Evolutionary conservation across 2,329 filamentous ascomycete genomes (phyloP), one percentile per base, ranked within the genome.

Genomic region (Fusarium foetens): DNA sequence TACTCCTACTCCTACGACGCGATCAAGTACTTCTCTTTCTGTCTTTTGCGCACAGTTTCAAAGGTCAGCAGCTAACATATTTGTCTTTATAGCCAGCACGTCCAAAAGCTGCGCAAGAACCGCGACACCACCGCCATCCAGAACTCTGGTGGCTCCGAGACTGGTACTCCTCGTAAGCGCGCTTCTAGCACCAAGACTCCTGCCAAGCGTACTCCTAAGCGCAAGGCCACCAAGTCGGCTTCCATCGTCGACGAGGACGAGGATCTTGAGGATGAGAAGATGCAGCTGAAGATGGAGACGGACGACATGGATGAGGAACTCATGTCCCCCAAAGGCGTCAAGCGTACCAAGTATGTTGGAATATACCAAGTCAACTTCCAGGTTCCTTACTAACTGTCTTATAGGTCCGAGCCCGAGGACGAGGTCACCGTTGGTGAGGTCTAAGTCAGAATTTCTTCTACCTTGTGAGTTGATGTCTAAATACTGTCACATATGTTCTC

Each of bases 61-160:
- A n/a, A 16, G 57, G 46, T 9, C 9, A 45, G 66, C 19, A 29
- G 48, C 67, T 77, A 71, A 78, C 63, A 42, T n/a, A 5, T 27
- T 39, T 49, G 33, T 58, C 39, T 53, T 36, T 58, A 58, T 53
- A 86, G 84, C 49, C 84, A 86, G 73, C 84, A 86, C 38, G 80
- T 86, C 12, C 82, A 84, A 70, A 86, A 85, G 71, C 79, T 86
- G 7, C 82, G 82, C 66, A 80, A 78, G 66, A 78, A 68, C 41
- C 79, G 80, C 10, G 81, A 81, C n/a, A 76, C 75, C 9, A 43
- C 68, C 17, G 74, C 61, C 12, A 69, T 79, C 25, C 76, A 36
- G 74, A 71, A 21, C 13, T 61, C 71, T 11, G 67, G 65, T 8
- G 67, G 67, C 23, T 62, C 58, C 12, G 29, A 63, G 21, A 64